These are phyloP conservation scores for Scutellaria minor DNA, from an alignment of 257 asterid species.

Conservation along the genomic window DNA sequence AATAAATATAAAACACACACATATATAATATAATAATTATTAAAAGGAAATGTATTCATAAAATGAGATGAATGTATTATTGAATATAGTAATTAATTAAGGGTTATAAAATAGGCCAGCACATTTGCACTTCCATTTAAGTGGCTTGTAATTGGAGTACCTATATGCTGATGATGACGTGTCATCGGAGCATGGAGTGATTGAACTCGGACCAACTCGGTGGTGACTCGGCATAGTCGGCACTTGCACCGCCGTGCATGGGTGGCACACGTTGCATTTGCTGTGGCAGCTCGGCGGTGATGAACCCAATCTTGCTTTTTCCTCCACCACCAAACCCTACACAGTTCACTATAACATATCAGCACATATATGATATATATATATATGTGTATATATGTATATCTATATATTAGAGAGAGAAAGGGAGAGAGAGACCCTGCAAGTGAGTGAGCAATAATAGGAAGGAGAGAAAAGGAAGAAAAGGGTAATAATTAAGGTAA, in stretches of 20 bases:
- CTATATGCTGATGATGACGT: slow-evolving; percentile 45
- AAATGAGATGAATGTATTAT: no score
- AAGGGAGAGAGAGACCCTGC: slow-evolving; percentile 33
- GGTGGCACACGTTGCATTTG: slow-evolving; percentile 95
- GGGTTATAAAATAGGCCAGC: slow-evolving; percentile 81
- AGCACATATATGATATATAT: background rate
- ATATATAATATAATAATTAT: background rate
- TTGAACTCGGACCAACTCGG: slow-evolving; percentile 36
- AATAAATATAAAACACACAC: background rate
- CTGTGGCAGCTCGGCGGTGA: slow-evolving; percentile 94
- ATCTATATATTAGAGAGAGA: background rate
- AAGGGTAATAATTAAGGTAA: slow-evolving; percentile 29
- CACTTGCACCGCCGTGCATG: slow-evolving; percentile 92
- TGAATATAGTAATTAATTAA: slow-evolving; percentile 20
- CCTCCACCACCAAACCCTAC: slow-evolving; percentile 68
- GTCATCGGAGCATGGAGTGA: slow-evolving; percentile 44
- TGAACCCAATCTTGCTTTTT: slow-evolving; percentile 85
- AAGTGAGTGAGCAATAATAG: slow-evolving; percentile 34
- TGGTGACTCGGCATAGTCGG: slow-evolving; percentile 72
- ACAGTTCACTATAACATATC: background rate
- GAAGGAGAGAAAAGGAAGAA: slow-evolving; percentile 40
- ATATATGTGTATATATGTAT: no score
- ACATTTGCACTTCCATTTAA: slow-evolving; percentile 97
- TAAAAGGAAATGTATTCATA: background rate
- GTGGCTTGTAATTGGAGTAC: slow-evolving; percentile 99